A percentile compares a stretch with the other conserved stretches of the same genome.
Evolutionary conservation across 129 eudicot species (phyloP).

Genomic region (Helianthus tuberosus): DNA sequence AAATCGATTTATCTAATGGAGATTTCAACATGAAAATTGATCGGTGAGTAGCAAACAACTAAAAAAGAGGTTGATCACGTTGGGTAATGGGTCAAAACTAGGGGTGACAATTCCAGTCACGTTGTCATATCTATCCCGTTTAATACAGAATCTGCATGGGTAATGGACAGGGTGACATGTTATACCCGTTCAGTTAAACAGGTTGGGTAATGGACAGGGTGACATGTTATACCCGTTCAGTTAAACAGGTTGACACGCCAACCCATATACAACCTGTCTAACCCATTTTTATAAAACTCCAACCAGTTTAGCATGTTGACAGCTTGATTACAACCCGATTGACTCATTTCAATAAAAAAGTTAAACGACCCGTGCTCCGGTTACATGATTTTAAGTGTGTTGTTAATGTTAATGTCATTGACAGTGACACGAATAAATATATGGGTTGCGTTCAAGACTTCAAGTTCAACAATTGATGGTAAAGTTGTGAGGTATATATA

Average conservation of each 20-base stretch:
- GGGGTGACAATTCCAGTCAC: background rate
- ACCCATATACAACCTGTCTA: background rate
- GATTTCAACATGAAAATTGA: constrained; percentile 7
- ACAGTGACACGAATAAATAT: too few relatives aligned
- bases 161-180: background rate
- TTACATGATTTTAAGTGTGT: too few relatives aligned
- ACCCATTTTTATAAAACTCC: background rate
- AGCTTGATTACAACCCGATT: background rate
- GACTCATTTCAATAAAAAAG: too few relatives aligned
- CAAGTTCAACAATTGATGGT: too few relatives aligned
- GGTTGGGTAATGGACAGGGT: too few relatives aligned
- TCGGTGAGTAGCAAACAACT: background rate
- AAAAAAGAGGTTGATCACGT: background rate
- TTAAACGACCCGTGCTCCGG: too few relatives aligned
- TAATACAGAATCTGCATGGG: background rate
- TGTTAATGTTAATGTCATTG: too few relatives aligned
- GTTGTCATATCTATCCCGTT: background rate
- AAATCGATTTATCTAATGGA: background rate
- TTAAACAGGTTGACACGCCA: background rate
- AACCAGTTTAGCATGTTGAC: background rate
- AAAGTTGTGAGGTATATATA: too few relatives aligned
- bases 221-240: too few relatives aligned
- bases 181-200: background rate
- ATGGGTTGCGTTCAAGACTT: too few relatives aligned
- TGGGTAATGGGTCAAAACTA: background rate